These are phyloP conservation scores for Uronychia setigera DNA, from an alignment of 73 alveolate genomes.

Conservation along the genomic window DNA sequence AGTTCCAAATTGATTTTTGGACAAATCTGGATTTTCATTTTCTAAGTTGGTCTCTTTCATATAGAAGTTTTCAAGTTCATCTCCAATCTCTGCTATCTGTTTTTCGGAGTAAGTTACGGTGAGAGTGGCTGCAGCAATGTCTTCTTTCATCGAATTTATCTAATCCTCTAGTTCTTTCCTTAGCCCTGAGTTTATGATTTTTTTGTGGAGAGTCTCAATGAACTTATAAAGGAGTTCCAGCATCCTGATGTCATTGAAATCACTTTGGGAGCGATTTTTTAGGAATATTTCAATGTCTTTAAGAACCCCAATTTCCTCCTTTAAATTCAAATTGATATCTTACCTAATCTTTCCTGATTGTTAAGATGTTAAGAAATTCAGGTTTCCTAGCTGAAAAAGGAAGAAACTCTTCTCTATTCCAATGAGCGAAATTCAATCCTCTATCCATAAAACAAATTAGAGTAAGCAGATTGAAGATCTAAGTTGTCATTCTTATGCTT, in stretches of 20 bases:
- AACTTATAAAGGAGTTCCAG: slow-evolving; percentile 18
- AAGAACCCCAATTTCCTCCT: neutral
- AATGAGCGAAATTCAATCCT: slow-evolving; percentile 20
- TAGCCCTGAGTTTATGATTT: slow-evolving; percentile 12
- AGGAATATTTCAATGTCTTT: slow-evolving; percentile 18
- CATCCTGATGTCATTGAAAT: slow-evolving; percentile 17
- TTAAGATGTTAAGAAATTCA: slow-evolving; percentile 7
- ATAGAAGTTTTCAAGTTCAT: slow-evolving; percentile 28
- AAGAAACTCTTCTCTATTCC: slow-evolving; percentile 29
- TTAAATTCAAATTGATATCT: neutral
- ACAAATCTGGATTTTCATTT: slow-evolving; percentile 16
- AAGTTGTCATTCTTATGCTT: slow-evolving; percentile 1
- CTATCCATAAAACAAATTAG: neutral
- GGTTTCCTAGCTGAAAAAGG: neutral
- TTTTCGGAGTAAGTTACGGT: slow-evolving; percentile 36
- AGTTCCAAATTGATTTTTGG: no score
- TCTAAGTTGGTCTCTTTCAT: slow-evolving; percentile 7
- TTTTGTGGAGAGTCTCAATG: slow-evolving; percentile 15
- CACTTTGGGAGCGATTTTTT: slow-evolving; percentile 5
- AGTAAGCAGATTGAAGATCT: slow-evolving; percentile 19
- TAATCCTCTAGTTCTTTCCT: slow-evolving; percentile 13
- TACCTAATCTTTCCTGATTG: slow-evolving; percentile 9
- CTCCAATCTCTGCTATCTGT: slow-evolving; percentile 31
- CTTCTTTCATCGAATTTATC: slow-evolving; percentile 23
- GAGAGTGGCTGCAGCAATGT: slow-evolving; percentile 18